Evolutionary conservation across 2,329 filamentous ascomycete species (phyloP).

Genomic region (Ilyonectria sp.): DNA sequence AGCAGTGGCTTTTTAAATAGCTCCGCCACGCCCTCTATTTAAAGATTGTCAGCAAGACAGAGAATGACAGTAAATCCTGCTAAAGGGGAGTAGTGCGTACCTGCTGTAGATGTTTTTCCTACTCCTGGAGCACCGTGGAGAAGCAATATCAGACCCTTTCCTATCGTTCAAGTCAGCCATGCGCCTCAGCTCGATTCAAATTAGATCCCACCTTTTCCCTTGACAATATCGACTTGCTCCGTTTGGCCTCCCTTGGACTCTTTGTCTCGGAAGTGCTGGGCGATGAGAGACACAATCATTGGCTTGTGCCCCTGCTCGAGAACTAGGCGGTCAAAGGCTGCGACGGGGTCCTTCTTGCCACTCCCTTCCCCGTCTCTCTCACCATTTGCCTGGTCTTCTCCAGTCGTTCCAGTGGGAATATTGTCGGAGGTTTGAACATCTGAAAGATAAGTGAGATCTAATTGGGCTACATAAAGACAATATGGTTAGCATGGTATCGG

Average conservation of each 20-base stretch:
- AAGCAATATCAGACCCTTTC: slow-evolving; percentile 8
- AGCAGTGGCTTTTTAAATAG: slow-evolving; percentile 26
- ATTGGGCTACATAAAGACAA: slow-evolving; percentile 1
- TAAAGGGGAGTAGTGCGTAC: background rate
- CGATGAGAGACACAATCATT: slow-evolving; percentile 50
- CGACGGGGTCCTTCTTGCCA: slow-evolving; percentile 2
- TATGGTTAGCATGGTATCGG: background rate
- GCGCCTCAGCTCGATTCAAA: background rate
- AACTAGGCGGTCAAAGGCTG: slow-evolving; percentile 48
- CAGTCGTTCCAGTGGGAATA: background rate
- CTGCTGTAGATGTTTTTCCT: slow-evolving; percentile 13
- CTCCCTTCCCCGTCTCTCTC: too few relatives aligned
- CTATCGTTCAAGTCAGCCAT: background rate
- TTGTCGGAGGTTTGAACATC: background rate
- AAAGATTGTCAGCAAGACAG: background rate
- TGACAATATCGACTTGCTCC: slow-evolving; percentile 49
- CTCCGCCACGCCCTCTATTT: slow-evolving; percentile 29
- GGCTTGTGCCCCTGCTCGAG: slow-evolving; percentile 43
- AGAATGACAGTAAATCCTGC: background rate
- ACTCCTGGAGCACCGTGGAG: slow-evolving; percentile 14
- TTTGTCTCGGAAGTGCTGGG: slow-evolving; percentile 52
- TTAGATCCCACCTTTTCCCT: slow-evolving; percentile 50
- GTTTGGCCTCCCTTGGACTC: slow-evolving; percentile 14
- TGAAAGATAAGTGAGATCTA: slow-evolving; percentile 8
- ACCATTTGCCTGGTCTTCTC: background rate